Evolutionary conservation across 1,139 yeast genomes (phyloP).

Genomic region (Lodderomyces jiufengensis): DNA sequence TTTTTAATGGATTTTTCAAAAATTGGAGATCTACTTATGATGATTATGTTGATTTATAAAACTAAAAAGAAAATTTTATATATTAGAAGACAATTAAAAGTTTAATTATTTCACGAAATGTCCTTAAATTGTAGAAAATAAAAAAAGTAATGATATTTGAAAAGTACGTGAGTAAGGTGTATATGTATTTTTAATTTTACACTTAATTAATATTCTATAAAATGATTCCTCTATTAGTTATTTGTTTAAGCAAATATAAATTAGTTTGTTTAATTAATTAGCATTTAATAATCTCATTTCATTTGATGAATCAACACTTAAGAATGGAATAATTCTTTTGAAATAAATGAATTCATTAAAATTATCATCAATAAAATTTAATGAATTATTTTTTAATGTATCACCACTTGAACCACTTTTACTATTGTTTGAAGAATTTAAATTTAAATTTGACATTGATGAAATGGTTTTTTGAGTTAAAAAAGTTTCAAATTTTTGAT

Average conservation of each 20-base stretch:
- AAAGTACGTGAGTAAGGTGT: no score
- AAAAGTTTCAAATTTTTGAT: not conserved
- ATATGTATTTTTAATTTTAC: no score
- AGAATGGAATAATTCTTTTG: slow-evolving; percentile 37
- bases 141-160: no score
- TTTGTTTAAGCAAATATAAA: no score
- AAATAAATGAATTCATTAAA: slow-evolving; percentile 35
- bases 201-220: no score
- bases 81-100: no score
- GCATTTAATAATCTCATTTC: slow-evolving; percentile 42
- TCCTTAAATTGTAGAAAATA: no score
- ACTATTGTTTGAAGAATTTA: no score
- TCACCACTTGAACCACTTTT: not conserved
- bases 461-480: not conserved
- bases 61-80: not conserved
- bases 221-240: no score
- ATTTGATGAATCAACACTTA: slow-evolving; percentile 38
- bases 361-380: slow-evolving; percentile 3
- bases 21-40: slow-evolving; percentile 33
- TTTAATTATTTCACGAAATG: no score
- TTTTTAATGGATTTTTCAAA: slow-evolving; percentile 35
- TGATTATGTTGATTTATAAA: slow-evolving; percentile 20
- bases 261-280: no score
- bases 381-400: not conserved
- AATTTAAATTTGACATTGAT: no score